Evolutionary conservation across 352 stramenopile species (phyloP).

Genomic region (Phytophthora citrophthora): DNA sequence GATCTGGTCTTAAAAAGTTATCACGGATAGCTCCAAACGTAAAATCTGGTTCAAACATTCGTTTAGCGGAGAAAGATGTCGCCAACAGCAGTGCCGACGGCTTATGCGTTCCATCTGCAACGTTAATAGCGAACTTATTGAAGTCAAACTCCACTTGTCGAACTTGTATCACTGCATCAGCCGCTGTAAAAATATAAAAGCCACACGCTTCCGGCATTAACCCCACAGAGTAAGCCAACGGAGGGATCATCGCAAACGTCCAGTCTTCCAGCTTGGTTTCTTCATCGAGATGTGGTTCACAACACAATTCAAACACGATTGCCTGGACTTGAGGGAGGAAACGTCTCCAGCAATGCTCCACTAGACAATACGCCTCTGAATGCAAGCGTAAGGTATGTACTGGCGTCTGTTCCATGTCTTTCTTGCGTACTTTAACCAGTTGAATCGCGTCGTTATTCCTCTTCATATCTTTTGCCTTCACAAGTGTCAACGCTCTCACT

Average conservation of each 20-base stretch:
- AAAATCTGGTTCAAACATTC: constrained; percentile 45
- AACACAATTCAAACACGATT: constrained; percentile 66
- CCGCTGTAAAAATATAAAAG: constrained; percentile 59
- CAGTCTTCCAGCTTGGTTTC: constrained; percentile 54
- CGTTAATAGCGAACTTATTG: constrained; percentile 42
- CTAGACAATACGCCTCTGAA: constrained; percentile 32
- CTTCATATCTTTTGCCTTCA: constrained; percentile 60
- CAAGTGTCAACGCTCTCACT: constrained; percentile 44
- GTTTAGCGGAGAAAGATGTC: constrained; percentile 51
- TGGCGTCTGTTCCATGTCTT: constrained; percentile 39
- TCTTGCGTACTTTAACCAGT: constrained; percentile 36
- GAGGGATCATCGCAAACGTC: constrained; percentile 20
- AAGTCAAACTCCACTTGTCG: constrained; percentile 76
- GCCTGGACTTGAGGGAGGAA: constrained; percentile 69
- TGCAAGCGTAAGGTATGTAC: constrained; percentile 51
- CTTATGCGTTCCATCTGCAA: constrained; percentile 61
- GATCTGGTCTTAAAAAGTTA: constrained; percentile 62
- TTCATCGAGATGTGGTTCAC: constrained; percentile 54
- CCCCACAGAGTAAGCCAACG: constrained; percentile 37
- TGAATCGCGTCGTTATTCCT: constrained; percentile 44
- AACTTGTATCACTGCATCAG: constrained; percentile 32
- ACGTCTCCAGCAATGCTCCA: constrained; percentile 63
- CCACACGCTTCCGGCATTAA: constrained; percentile 48
- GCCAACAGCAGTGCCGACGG: constrained; percentile 48
- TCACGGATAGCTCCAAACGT: constrained; percentile 60